Conservation (phyloP, 805 yeast genomes). For the Metschnikowia colocasiae region DNA sequence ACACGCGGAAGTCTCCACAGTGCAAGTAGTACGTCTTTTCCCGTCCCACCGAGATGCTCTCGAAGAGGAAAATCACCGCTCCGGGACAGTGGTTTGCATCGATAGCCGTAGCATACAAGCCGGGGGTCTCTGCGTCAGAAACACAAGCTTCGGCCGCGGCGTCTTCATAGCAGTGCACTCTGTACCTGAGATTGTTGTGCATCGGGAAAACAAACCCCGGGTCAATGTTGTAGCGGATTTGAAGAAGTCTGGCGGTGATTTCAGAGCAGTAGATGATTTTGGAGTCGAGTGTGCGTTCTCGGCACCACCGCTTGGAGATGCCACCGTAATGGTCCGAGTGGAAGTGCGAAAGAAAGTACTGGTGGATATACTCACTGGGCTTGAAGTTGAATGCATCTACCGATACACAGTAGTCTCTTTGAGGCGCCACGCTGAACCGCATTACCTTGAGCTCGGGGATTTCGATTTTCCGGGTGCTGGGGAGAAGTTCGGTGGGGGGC, state of each 20-base stretch:
- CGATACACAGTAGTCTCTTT: slow-evolving; percentile 36
- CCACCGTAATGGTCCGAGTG: slow-evolving; percentile 97
- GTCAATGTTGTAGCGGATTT: slow-evolving; percentile 52
- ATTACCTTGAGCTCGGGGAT: slow-evolving; percentile 57
- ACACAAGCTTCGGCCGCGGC: slow-evolving; percentile 18
- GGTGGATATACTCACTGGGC: slow-evolving; percentile 41
- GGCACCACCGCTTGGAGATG: slow-evolving; percentile 67
- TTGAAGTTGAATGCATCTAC: slow-evolving; percentile 66
- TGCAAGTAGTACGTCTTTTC: slow-evolving; percentile 50
- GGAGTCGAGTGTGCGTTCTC: slow-evolving; percentile 38
- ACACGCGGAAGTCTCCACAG: slow-evolving; percentile 91
- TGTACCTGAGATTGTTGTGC: slow-evolving; percentile 40
- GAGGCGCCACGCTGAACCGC: slow-evolving; percentile 29
- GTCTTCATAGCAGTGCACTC: slow-evolving; percentile 18
- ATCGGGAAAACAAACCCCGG: slow-evolving; percentile 42
- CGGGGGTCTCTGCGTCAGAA: slow-evolving; percentile 21
- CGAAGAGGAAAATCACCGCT: slow-evolving; percentile 74
- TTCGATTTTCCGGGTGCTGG: slow-evolving; percentile 22
- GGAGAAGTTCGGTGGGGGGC: slow-evolving; percentile 11
- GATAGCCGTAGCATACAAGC: slow-evolving; percentile 52
- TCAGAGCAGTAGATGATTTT: slow-evolving; percentile 71
- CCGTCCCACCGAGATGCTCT: slow-evolving; percentile 32
- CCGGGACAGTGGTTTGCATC: slow-evolving; percentile 99
- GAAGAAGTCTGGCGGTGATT: slow-evolving; percentile 59
- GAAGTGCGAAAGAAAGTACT: slow-evolving; percentile 74